phyloP scores from a whole-genome alignment of 129 eudicot genomes.

The Lonicera japonica region DNA sequence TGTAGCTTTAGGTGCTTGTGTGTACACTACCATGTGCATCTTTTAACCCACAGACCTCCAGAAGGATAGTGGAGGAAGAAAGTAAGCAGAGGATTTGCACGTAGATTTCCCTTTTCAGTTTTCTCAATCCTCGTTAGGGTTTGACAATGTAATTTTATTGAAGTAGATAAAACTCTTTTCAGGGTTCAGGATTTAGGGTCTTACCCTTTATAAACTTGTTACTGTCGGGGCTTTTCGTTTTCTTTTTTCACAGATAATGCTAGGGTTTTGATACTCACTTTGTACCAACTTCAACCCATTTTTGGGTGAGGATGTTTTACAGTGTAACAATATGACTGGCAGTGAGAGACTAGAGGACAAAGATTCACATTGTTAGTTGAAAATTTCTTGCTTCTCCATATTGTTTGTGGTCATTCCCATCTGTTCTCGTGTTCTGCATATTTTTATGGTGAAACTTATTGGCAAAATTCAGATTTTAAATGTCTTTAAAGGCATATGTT shows the following conservation, averaged over 20 bases:
- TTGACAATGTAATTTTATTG: slow-evolving; percentile 28
- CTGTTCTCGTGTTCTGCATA: no score
- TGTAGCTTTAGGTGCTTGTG: slow-evolving; percentile 5
- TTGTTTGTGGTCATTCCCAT: neutral
- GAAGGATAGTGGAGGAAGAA: slow-evolving; percentile 12
- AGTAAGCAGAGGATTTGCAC: neutral
- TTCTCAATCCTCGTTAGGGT: slow-evolving; percentile 7
- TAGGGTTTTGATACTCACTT: slow-evolving; percentile 25
- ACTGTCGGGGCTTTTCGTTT: neutral
- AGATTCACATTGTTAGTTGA: neutral
- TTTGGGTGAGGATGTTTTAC: slow-evolving; percentile 2
- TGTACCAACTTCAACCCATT: slow-evolving; percentile 13
- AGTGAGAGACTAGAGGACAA: slow-evolving; percentile 13
- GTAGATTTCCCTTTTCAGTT: neutral
- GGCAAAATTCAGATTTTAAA: no score
- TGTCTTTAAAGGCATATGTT: no score
- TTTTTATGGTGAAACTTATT: no score
- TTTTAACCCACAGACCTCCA: slow-evolving; percentile 6
- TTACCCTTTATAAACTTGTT: slow-evolving; percentile 28
- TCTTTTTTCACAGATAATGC: slow-evolving; percentile 5
- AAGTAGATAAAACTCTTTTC: slow-evolving; percentile 11
- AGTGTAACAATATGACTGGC: slow-evolving; percentile 25
- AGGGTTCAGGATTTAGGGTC: slow-evolving; percentile 19
- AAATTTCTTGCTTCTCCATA: neutral
- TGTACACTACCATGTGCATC: slow-evolving; percentile 13